Percentiles rank a stretch among this genome's conserved stretches.
Conservation (phyloP, 139 green algal genomes). For the Micractinium sp. region DNA sequence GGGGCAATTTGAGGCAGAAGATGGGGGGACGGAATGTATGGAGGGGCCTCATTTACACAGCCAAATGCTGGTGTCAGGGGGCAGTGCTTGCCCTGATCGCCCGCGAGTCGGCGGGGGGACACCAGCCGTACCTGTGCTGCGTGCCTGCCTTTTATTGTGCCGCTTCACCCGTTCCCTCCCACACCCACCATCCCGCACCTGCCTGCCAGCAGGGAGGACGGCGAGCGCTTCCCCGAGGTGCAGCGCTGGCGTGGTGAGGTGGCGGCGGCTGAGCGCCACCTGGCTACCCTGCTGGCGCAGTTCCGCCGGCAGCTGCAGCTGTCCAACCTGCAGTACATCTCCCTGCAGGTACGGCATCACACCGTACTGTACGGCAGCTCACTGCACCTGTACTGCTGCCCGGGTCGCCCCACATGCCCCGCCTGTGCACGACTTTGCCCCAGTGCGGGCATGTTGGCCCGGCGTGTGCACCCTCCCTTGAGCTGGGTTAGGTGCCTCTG, state of each 20-base stretch:
- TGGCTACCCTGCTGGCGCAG: constrained; percentile 57
- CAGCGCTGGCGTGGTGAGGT: constrained; percentile 30
- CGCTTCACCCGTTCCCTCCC: neutral
- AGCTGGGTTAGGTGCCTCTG: no score
- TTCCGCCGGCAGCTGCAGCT: constrained; percentile 47
- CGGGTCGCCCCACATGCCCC: neutral
- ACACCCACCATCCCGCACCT: neutral
- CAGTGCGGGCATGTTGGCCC: no score
- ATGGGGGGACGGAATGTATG: neutral
- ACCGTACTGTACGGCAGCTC: no score
- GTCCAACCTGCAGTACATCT: constrained; percentile 53
- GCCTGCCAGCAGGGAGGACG: constrained; percentile 4
- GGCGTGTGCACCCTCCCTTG: no score
- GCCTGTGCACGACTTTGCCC: no score
- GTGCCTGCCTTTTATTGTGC: neutral
- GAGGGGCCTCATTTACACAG: neutral
- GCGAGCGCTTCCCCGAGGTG: constrained; percentile 57
- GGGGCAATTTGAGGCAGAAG: constrained; percentile 40
- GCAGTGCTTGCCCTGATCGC: neutral
- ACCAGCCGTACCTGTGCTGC: no score
- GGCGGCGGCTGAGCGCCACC: constrained; percentile 30
- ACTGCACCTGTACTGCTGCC: no score
- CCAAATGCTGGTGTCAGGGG: no score
- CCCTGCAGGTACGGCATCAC: constrained; percentile 27
- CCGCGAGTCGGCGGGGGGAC: no score